Conservation (phyloP, 345 rosid genomes). For the Linum usitatissimum region DNA sequence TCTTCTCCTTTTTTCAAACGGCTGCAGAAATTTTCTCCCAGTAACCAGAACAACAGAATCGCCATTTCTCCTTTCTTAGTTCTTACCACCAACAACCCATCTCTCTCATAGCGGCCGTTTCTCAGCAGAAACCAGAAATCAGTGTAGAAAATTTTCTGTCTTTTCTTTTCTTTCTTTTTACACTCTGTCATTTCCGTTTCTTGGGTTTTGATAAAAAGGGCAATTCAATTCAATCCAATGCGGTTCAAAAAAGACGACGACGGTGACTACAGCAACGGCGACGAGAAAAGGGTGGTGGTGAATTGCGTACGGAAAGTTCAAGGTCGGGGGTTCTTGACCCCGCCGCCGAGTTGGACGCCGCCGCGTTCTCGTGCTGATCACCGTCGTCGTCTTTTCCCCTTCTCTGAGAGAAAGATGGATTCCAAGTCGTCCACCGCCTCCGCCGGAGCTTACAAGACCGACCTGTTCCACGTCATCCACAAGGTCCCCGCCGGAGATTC, state of each 20-base stretch:
- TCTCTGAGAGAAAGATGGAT: slow-evolving; percentile 44
- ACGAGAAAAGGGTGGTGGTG: not conserved
- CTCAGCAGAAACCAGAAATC: not conserved
- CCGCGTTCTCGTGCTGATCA: slow-evolving; percentile 10
- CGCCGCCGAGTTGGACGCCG: slow-evolving; percentile 37
- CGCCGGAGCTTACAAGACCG: slow-evolving; percentile 17
- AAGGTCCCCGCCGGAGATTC: slow-evolving; percentile 76
- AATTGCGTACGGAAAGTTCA: slow-evolving; percentile 17
- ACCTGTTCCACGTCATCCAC: slow-evolving; percentile 49
- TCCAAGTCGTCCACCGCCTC: slow-evolving; percentile 12
- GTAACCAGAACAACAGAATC: not conserved
- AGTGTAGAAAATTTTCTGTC: not conserved
- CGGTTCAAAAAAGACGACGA: not conserved
- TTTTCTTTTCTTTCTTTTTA: too few species aligned
- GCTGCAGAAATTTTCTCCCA: not conserved
- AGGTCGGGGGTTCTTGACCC: slow-evolving; percentile 39
- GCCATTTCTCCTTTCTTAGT: not conserved
- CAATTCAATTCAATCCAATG: not conserved
- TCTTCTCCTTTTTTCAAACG: not conserved
- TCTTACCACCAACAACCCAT: not conserved
- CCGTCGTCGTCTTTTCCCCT: slow-evolving; percentile 7
- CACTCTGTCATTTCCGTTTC: not conserved
- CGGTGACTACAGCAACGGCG: not conserved
- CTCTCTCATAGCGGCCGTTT: not conserved
- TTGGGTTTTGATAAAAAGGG: not conserved